Evolutionary conservation across 352 stramenopile genomes (phyloP).

Genomic region (Phytophthora palmivora): DNA sequence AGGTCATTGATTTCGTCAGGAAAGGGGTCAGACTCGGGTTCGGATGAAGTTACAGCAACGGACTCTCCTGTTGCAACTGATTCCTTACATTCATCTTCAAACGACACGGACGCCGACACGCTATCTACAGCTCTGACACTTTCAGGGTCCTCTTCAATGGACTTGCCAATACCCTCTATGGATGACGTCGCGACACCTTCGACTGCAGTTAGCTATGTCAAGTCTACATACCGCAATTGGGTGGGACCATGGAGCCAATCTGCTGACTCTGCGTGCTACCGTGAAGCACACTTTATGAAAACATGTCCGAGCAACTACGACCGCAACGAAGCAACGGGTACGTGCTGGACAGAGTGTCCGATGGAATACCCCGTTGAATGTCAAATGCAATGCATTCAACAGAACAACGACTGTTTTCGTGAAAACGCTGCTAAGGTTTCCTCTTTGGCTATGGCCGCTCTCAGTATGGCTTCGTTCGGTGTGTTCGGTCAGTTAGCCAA

Average conservation of each 20-base stretch:
- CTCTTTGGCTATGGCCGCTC: slow-evolving; percentile 34
- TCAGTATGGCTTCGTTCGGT: slow-evolving; percentile 45
- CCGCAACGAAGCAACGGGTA: slow-evolving; percentile 43
- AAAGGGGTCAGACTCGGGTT: slow-evolving; percentile 5
- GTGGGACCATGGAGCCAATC: slow-evolving; percentile 42
- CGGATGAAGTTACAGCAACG: slow-evolving; percentile 4
- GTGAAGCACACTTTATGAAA: slow-evolving; percentile 49
- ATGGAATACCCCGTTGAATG: slow-evolving; percentile 68
- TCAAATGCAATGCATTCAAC: slow-evolving; percentile 64
- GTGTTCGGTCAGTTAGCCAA: slow-evolving; percentile 47
- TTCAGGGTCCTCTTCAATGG: slow-evolving; percentile 11
- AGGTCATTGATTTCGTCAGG: slow-evolving; percentile 28
- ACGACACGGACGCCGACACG: neutral
- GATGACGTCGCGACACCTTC: slow-evolving; percentile 21
- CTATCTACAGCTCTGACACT: neutral
- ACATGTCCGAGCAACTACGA: slow-evolving; percentile 46
- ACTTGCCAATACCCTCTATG: slow-evolving; percentile 9
- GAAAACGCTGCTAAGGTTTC: slow-evolving; percentile 42
- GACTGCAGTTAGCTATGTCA: slow-evolving; percentile 17
- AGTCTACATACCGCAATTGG: slow-evolving; percentile 42
- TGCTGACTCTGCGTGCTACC: slow-evolving; percentile 51
- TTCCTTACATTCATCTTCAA: neutral
- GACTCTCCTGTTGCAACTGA: neutral
- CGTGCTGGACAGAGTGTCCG: slow-evolving; percentile 63
- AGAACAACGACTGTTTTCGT: slow-evolving; percentile 62